Evolutionary conservation across 176 grass and related monocot genomes (phyloP).

Genomic region (Dendrocalamus sinicus): DNA sequence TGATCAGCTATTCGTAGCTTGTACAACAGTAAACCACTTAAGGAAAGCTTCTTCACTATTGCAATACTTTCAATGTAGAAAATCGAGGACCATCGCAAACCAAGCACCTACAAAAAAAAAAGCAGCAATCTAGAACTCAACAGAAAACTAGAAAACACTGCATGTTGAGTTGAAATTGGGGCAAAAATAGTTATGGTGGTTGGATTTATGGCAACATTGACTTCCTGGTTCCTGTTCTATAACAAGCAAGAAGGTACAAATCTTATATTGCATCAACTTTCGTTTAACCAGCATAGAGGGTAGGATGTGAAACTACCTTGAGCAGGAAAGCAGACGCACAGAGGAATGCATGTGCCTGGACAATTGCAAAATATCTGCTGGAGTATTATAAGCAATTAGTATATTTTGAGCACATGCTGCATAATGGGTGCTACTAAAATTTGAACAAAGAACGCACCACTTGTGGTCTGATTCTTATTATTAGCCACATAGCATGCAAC

Average conservation of each 20-base stretch:
- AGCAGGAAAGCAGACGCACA: too few relatives aligned
- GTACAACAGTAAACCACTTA: constrained; percentile 83
- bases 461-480: too few relatives aligned
- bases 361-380: too few relatives aligned
- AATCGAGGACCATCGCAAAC: constrained; percentile 73
- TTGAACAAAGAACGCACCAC: too few relatives aligned
- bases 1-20: constrained; percentile 78
- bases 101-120: constrained; percentile 56
- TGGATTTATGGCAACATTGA: not conserved
- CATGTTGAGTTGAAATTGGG: not conserved
- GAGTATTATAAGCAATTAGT: too few relatives aligned
- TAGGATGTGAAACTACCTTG: too few relatives aligned
- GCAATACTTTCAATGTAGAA: constrained; percentile 96
- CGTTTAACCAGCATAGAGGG: not conserved
- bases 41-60: constrained; percentile 80
- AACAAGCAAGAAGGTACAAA: not conserved
- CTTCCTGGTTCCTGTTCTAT: not conserved
- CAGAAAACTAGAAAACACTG: not conserved
- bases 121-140: constrained; percentile 9
- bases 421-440: too few relatives aligned
- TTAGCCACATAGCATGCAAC: too few relatives aligned
- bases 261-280: constrained; percentile 12
- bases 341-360: too few relatives aligned
- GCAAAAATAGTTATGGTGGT: not conserved
- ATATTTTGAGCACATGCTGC: too few relatives aligned